Evolutionary conservation across 2,329 filamentous ascomycete species (phyloP).

Genomic region (Arthrobotrys sinensis): DNA sequence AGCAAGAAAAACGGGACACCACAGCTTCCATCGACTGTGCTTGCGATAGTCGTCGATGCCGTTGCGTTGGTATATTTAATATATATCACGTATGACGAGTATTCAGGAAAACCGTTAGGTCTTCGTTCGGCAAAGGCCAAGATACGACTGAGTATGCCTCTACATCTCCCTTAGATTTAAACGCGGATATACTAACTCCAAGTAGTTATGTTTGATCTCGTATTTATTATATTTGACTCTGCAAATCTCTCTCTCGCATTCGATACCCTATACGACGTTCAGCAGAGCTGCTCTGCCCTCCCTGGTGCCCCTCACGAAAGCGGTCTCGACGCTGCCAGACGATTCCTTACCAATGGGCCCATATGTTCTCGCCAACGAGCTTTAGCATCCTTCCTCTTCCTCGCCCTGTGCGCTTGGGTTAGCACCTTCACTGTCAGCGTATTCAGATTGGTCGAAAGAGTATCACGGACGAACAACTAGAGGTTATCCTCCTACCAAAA

Average conservation of each 20-base stretch:
- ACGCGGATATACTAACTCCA: constrained; percentile 24
- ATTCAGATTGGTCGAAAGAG: constrained; percentile 77
- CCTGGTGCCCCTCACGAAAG: constrained; percentile 65
- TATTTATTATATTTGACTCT: constrained; percentile 98
- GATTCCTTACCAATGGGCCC: constrained; percentile 64
- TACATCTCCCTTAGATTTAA: background rate
- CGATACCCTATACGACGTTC: constrained; percentile 79
- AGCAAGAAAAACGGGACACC: constrained; percentile 70
- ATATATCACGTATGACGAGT: constrained; percentile 97
- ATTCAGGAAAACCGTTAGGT: constrained; percentile 91
- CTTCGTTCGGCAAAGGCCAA: constrained; percentile 87
- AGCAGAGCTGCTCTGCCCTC: constrained; percentile 73
- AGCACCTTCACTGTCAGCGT: constrained; percentile 90
- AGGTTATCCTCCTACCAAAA: background rate
- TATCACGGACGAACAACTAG: constrained; percentile 65
- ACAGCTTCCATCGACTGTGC: constrained; percentile 83
- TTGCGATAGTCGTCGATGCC: constrained; percentile 90
- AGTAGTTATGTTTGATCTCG: constrained; percentile 85
- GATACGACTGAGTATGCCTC: constrained; percentile 75
- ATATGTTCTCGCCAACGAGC: constrained; percentile 78
- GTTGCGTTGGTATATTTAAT: constrained; percentile 90
- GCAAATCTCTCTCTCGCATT: constrained; percentile 93
- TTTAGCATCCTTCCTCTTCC: constrained; percentile 82
- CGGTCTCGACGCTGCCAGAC: constrained; percentile 61
- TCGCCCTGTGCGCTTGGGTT: constrained; percentile 90